Conservation (phyloP, 805 yeast species). For the Yarrowia sp. region DNA sequence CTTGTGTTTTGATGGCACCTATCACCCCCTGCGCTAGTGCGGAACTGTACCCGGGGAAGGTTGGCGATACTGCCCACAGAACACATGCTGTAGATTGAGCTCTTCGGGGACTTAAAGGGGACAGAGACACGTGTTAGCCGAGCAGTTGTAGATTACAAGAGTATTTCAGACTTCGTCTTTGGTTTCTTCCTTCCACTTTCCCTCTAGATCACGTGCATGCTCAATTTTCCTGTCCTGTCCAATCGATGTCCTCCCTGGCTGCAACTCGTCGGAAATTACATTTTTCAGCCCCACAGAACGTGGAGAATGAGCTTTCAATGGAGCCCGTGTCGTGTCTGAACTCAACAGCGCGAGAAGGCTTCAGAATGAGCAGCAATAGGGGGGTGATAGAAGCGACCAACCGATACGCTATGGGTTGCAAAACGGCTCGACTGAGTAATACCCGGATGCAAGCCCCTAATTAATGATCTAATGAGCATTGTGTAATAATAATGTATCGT, state of each 20-base stretch:
- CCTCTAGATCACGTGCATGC: no score
- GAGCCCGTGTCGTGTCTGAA: not conserved
- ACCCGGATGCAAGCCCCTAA: not conserved
- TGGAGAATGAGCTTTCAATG: not conserved
- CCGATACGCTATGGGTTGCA: not conserved
- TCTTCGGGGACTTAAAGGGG: not conserved
- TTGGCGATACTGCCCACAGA: not conserved
- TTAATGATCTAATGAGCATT: not conserved
- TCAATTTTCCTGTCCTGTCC: not conserved
- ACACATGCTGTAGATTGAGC: not conserved
- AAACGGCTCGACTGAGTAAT: not conserved
- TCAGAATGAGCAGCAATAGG: not conserved
- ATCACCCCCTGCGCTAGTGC: conserved; percentile 1
- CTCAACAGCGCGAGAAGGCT: not conserved
- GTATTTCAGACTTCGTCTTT: no score
- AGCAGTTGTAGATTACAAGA: no score
- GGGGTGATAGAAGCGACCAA: not conserved
- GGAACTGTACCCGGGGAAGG: not conserved
- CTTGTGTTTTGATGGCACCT: not conserved
- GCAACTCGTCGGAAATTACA: not conserved
- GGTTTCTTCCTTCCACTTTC: no score
- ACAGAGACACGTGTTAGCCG: no score
- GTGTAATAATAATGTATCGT: no score
- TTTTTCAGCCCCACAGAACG: not conserved
- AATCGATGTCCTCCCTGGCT: no score